Conservation (phyloP, 192 early-diverging fungal genomes). For the Lobosporangium transversale region DNA sequence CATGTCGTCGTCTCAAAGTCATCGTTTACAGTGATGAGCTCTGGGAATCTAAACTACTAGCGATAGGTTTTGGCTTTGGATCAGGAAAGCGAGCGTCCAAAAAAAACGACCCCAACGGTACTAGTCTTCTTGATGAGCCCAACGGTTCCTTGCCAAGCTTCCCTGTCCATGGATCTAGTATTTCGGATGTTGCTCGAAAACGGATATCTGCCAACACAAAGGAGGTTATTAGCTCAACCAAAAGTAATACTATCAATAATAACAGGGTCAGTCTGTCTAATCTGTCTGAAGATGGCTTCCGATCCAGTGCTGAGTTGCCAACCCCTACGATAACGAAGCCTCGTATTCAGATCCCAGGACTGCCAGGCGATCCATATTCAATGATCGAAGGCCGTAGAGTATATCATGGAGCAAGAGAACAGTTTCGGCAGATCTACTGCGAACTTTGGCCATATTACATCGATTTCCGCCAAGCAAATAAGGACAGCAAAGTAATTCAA, state of each 20-base stretch:
- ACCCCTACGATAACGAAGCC: slow-evolving; percentile 17
- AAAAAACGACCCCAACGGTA: background rate
- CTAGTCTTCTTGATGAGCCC: slow-evolving; percentile 25
- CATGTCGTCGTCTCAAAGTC: slow-evolving; percentile 79
- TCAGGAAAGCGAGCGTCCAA: slow-evolving; percentile 30
- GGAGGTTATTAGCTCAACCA: slow-evolving; percentile 14
- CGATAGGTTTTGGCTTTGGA: slow-evolving; percentile 58
- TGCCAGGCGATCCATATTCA: slow-evolving; percentile 58
- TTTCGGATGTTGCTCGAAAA: slow-evolving; percentile 30
- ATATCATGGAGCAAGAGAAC: slow-evolving; percentile 63
- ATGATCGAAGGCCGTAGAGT: slow-evolving; percentile 58
- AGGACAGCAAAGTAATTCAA: slow-evolving; percentile 74
- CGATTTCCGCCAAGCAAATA: slow-evolving; percentile 71
- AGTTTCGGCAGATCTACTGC: slow-evolving; percentile 69
- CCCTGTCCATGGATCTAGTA: slow-evolving; percentile 36
- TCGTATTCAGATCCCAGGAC: slow-evolving; percentile 53
- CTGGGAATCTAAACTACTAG: slow-evolving; percentile 71
- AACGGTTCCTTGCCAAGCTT: slow-evolving; percentile 35
- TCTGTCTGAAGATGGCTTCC: slow-evolving; percentile 23
- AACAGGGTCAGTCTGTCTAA: slow-evolving; percentile 28
- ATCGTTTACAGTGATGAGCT: slow-evolving; percentile 81
- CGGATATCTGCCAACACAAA: slow-evolving; percentile 32
- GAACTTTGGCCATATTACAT: slow-evolving; percentile 75
- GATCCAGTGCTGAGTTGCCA: slow-evolving; percentile 20
- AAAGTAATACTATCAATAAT: background rate